Percentiles rank a stretch among this genome's conserved stretches.
phyloP scores from a whole-genome alignment of 2,329 filamentous ascomycete genomes.

The Xylaria sp. region DNA sequence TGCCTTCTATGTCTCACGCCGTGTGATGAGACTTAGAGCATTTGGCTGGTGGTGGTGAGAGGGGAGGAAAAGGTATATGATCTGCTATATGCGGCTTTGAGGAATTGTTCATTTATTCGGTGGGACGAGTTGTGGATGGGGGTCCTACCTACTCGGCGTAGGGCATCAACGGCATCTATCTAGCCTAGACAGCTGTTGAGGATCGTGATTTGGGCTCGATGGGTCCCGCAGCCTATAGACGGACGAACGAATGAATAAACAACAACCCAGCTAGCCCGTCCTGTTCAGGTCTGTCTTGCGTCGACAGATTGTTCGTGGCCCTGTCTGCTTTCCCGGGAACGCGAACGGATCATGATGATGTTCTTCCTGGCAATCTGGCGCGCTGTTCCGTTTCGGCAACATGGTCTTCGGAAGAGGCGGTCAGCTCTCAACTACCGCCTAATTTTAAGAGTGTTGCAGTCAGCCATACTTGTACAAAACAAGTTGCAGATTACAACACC shows the following conservation, averaged over 20 bases:
- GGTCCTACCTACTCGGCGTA: neutral
- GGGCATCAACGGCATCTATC: slow-evolving; percentile 21
- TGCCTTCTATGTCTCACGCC: neutral
- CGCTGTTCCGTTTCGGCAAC: slow-evolving; percentile 41
- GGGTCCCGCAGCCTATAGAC: slow-evolving; percentile 31
- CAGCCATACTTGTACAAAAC: slow-evolving; percentile 15
- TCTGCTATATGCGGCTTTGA: neutral
- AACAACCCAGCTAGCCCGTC: neutral
- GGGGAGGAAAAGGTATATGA: neutral
- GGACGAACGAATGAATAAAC: slow-evolving; percentile 1
- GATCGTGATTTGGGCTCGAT: slow-evolving; percentile 42
- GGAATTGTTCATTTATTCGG: slow-evolving; percentile 6
- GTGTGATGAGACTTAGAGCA: neutral
- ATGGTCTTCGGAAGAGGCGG: slow-evolving; percentile 41
- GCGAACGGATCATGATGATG: slow-evolving; percentile 20
- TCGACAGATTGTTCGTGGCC: slow-evolving; percentile 3
- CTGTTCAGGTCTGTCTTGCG: neutral
- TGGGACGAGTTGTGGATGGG: neutral
- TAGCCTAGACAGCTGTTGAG: slow-evolving; percentile 3
- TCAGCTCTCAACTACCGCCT: slow-evolving; percentile 32
- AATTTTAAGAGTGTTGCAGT: slow-evolving; percentile 22
- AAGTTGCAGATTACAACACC: slow-evolving; percentile 7
- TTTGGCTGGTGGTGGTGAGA: neutral
- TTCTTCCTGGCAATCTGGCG: slow-evolving; percentile 36
- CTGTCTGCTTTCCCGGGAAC: slow-evolving; percentile 18